A percentile compares a stretch with the other conserved stretches of the same genome.
Evolutionary conservation across 2,329 filamentous ascomycete genomes (phyloP).

Genomic region (Aspergillus jensenii): DNA sequence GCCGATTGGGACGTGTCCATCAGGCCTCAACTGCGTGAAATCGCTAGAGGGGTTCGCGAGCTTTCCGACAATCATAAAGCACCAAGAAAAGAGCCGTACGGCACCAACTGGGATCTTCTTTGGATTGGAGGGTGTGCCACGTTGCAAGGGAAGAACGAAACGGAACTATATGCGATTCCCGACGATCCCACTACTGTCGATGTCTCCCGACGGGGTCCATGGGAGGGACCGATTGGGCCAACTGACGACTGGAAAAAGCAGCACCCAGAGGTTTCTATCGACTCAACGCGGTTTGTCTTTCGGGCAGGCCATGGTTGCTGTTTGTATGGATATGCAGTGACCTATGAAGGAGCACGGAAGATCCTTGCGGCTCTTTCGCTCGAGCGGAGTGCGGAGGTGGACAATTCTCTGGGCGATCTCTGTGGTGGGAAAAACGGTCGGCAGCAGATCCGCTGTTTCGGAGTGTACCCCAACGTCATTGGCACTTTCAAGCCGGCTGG

Average conservation of each 20-base stretch:
- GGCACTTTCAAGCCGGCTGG: constrained; percentile 48
- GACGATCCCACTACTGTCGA: constrained; percentile 30
- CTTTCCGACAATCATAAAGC: constrained; percentile 29
- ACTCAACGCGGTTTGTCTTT: constrained; percentile 41
- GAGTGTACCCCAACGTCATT: constrained; percentile 49
- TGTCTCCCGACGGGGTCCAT: constrained; percentile 18
- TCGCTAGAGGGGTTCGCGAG: constrained; percentile 31
- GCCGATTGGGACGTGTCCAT: constrained; percentile 58
- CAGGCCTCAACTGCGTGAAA: constrained; percentile 48
- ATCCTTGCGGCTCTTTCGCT: constrained; percentile 34
- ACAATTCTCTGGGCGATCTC: constrained; percentile 49
- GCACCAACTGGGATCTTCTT: constrained; percentile 54
- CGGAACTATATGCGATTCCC: constrained; percentile 28
- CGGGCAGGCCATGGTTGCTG: constrained; percentile 34
- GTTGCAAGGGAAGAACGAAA: constrained; percentile 33
- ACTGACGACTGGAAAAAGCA: constrained; percentile 19
- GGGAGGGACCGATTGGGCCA: constrained; percentile 22
- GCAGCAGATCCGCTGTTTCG: constrained; percentile 32
- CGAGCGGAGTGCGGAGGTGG: constrained; percentile 33
- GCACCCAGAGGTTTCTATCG: constrained; percentile 18
- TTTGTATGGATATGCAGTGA: constrained; percentile 41
- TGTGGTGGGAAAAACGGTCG: constrained; percentile 42
- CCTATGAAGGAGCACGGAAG: constrained; percentile 36
- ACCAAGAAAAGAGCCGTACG: constrained; percentile 45
- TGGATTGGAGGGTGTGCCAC: constrained; percentile 52